phyloP scores from a whole-genome alignment of 768 basidiomycete species.

The Lactarius pseudohatsudake region DNA sequence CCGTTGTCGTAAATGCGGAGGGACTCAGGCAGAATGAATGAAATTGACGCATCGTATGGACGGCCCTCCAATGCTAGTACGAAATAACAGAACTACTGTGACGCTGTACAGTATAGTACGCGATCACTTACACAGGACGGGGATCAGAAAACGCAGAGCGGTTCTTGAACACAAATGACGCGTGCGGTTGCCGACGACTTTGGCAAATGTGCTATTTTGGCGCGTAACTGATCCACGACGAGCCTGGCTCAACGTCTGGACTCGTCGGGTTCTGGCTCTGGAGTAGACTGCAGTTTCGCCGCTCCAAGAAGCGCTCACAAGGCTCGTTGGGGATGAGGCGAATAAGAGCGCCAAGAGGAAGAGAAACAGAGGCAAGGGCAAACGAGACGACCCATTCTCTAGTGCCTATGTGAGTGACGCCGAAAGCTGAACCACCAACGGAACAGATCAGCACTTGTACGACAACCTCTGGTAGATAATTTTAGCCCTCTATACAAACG shows the following conservation, averaged over 20 bases:
- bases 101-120: slow-evolving; percentile 11
- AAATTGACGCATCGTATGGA: no score
- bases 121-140: slow-evolving; percentile 46
- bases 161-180: slow-evolving; percentile 80
- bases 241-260: slow-evolving; percentile 43
- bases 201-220: slow-evolving; percentile 57
- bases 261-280: no score
- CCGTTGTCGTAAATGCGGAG: no score
- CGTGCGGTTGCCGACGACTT: slow-evolving; percentile 65
- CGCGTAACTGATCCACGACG: slow-evolving; percentile 77
- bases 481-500: not conserved
- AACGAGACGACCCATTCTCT: slow-evolving; percentile 93
- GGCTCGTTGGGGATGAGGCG: slow-evolving; percentile 80
- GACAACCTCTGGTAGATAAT: no score
- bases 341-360: slow-evolving; percentile 83
- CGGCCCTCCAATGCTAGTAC: no score
- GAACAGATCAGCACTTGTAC: no score
- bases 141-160: slow-evolving; percentile 55
- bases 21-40: no score
- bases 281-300: no score
- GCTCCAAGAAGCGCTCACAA: slow-evolving; percentile 61
- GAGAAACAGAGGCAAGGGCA: slow-evolving; percentile 80
- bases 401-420: slow-evolving; percentile 73
- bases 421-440: slow-evolving; percentile 32
- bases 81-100: no score